Conservation (phyloP, 2,329 filamentous ascomycete species). For the Microsporum audouinii region DNA sequence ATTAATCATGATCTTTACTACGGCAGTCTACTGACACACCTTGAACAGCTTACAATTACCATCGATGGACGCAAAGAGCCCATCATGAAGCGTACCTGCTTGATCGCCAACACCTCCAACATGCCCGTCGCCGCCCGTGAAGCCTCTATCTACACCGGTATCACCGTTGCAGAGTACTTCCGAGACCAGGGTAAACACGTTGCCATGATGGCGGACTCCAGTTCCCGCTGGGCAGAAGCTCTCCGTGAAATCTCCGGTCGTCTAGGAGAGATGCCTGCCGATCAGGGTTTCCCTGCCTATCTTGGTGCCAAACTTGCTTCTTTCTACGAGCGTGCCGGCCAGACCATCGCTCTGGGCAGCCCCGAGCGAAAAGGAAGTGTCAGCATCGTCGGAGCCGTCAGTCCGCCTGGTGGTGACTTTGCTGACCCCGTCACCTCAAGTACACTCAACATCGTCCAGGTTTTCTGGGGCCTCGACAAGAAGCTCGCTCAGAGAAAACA, state of each 20-base stretch:
- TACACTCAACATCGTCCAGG: conserved; percentile 93
- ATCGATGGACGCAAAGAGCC: conserved; percentile 90
- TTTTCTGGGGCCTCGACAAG: conserved; percentile 99
- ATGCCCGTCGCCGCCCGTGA: conserved; percentile 98
- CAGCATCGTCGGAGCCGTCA: conserved; percentile 95
- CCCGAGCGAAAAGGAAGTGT: conserved; percentile 84
- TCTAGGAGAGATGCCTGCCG: conserved; percentile 98
- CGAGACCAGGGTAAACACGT: conserved; percentile 94
- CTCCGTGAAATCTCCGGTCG: conserved; percentile 97
- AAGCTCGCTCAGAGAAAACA: conserved; percentile 98
- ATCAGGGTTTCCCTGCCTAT: conserved; percentile 98
- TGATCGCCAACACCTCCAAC: conserved; percentile 99
- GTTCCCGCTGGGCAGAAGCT: conserved; percentile 96
- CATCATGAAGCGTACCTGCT: conserved; percentile 98
- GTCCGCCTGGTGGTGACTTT: conserved; percentile 96
- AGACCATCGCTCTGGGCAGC: conserved; percentile 72
- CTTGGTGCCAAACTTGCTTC: conserved; percentile 92
- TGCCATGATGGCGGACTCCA: conserved; percentile 99
- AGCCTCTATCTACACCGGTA: conserved; percentile 96
- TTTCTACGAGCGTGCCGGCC: conserved; percentile 97
- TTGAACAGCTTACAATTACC: conserved; percentile 64
- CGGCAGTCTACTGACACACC: background rate
- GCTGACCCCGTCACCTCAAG: conserved; percentile 92
- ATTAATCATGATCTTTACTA: background rate
- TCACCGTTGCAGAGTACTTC: conserved; percentile 93